Evolutionary conservation across 768 basidiomycete species (phyloP), one percentile per base, ranked within the genome.

Genomic region (Suillus clintonianus): DNA sequence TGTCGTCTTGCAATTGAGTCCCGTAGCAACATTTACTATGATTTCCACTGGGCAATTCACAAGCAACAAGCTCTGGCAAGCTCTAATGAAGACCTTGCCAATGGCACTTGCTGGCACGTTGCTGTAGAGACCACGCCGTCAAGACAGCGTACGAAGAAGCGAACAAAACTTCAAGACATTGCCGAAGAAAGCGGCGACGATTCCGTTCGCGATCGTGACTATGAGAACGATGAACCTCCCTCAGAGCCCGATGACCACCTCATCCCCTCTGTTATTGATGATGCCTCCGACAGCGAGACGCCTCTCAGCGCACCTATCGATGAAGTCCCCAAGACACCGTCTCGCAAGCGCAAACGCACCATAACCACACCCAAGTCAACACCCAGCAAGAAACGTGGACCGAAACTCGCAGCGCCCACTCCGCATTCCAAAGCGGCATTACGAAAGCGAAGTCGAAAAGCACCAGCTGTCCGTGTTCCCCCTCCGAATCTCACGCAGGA

Each of bases 381-480:
- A 34, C 76, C 77, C 45, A 76, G 72, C 62, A 80, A 78, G 72
- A 67, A 69, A 65, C 72, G 69, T 73, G 67, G 70, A 66, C 59
- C 73, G 47, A 82, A 81, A 19, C 65, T 85, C 24, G 89, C 82
- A 4, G 85, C 86, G 32, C 88, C 89, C 10, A 92, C 91, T 0
- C 90, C 91, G 6, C 89, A 89, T 70, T 91, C 91, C 39, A 91
- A 91, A 72, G 88, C 85, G 15, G 86, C 86, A 10, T 77, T 91
- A 11, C 79, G 79, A 34, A 79, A 81, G 43, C 69, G 60, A 75
- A 42, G 73, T 74, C 64, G 73, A 74, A 63, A 73, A 74, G 53
- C 69, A 62, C 62, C 63, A 68, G 61, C 66, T 63, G 66, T 78
- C 55, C 75, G 76, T 58, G 71, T 81, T 67, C 76, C 76, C 50